These are phyloP conservation scores for Oryza nivara DNA, from an alignment of 176 grass and related monocot genomes.

Conservation along the genomic window DNA sequence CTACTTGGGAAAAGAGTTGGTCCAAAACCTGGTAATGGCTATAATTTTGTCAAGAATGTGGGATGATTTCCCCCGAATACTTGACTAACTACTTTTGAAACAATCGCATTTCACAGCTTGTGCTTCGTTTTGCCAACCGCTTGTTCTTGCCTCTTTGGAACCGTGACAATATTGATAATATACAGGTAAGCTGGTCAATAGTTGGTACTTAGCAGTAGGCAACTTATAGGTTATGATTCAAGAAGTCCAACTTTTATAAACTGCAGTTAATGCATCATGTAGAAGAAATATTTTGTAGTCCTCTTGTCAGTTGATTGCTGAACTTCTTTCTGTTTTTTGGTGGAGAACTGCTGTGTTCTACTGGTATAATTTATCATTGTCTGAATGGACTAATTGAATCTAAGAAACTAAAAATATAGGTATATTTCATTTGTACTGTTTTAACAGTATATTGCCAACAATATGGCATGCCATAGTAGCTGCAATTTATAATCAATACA, in stretches of 20 bases:
- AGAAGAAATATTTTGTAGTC: slow-evolving; percentile 22
- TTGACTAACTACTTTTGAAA: slow-evolving; percentile 41
- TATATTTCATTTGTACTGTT: not conserved
- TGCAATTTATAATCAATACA: slow-evolving; percentile 29
- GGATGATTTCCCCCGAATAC: slow-evolving; percentile 13
- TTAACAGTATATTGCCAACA: slow-evolving; percentile 16
- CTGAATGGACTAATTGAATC: slow-evolving; percentile 24
- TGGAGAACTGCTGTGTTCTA: not conserved
- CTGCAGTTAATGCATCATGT: slow-evolving; percentile 13
- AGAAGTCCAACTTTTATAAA: slow-evolving; percentile 20
- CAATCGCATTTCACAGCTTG: slow-evolving; percentile 63
- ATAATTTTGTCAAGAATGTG: slow-evolving; percentile 17
- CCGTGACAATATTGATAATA: slow-evolving; percentile 90
- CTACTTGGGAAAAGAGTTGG: slow-evolving; percentile 94
- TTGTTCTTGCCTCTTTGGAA: slow-evolving; percentile 94
- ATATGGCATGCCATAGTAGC: slow-evolving; percentile 15
- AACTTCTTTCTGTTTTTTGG: not conserved
- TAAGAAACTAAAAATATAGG: slow-evolving; percentile 6
- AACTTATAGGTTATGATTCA: slow-evolving; percentile 11
- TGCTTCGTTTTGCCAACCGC: slow-evolving; percentile 94
- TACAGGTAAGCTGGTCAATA: slow-evolving; percentile 63
- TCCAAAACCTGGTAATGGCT: slow-evolving; percentile 87
- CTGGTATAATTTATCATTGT: not conserved
- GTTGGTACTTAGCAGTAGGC: slow-evolving; percentile 27
- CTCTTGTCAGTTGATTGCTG: slow-evolving; percentile 22